These are phyloP conservation scores for Cyathus striatus DNA, from an alignment of 768 basidiomycete genomes.

Conservation along the genomic window DNA sequence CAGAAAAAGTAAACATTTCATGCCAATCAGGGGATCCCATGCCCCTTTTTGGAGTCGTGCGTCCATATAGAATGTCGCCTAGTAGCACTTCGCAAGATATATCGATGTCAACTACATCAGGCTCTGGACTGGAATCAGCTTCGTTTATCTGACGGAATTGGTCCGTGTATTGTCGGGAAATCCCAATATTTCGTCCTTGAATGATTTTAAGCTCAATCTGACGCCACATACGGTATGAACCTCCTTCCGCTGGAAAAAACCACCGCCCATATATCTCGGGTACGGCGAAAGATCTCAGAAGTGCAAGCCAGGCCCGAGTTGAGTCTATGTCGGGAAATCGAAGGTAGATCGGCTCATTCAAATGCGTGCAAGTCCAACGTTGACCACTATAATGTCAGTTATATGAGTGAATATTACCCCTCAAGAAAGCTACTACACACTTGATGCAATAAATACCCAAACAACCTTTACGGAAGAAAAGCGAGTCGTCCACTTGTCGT, in stretches of 20 bases:
- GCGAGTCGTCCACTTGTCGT: slow-evolving; percentile 65
- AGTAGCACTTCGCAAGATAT: slow-evolving; percentile 77
- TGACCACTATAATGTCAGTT: slow-evolving; percentile 38
- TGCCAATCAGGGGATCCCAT: slow-evolving; percentile 75
- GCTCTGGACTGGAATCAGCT: slow-evolving; percentile 28
- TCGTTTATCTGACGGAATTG: slow-evolving; percentile 1
- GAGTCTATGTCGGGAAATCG: slow-evolving; percentile 61
- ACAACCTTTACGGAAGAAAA: slow-evolving; percentile 75
- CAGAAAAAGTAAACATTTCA: slow-evolving; percentile 68
- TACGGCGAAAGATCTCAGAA: slow-evolving; percentile 75
- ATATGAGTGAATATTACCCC: neutral
- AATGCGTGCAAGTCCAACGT: slow-evolving; percentile 47
- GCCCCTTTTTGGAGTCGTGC: slow-evolving; percentile 70
- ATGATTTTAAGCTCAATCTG: slow-evolving; percentile 70
- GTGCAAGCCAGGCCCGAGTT: slow-evolving; percentile 71
- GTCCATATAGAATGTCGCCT: slow-evolving; percentile 62
- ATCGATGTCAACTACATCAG: slow-evolving; percentile 59
- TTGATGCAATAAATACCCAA: slow-evolving; percentile 62
- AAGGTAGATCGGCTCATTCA: slow-evolving; percentile 67
- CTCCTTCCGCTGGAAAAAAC: slow-evolving; percentile 53
- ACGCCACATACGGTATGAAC: slow-evolving; percentile 85
- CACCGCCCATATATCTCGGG: slow-evolving; percentile 73
- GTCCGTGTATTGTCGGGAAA: neutral
- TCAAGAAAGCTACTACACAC: slow-evolving; percentile 29
- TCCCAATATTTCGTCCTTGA: slow-evolving; percentile 70